Evolutionary conservation across 768 basidiomycete species (phyloP).

Genomic region (Chiua virens): DNA sequence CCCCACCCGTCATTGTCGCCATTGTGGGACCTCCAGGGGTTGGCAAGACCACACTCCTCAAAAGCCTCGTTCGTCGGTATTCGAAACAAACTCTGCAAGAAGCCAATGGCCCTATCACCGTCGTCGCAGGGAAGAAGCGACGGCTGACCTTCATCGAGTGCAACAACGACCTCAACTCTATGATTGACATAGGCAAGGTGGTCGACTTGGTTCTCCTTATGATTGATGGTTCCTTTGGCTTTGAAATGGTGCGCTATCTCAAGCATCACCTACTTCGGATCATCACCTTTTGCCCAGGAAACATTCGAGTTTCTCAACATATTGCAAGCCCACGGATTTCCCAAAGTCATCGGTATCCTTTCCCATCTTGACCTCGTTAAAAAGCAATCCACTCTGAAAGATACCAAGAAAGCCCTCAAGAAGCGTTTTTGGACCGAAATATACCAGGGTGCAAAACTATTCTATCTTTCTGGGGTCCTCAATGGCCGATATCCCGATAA

Average conservation of each 20-base stretch:
- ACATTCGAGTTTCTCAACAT: conserved; percentile 98
- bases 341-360: conserved; percentile 95
- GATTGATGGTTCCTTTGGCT: conserved; percentile 97
- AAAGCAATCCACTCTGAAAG: conserved; percentile 80
- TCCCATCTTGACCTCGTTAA: conserved; percentile 97
- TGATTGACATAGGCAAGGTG: conserved; percentile 97
- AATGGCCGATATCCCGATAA: conserved; percentile 97
- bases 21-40: conserved; percentile 97
- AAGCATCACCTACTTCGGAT: background rate
- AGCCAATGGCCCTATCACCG: conserved; percentile 90
- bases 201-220: conserved; percentile 95
- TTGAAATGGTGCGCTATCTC: conserved; percentile 84
- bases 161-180: conserved; percentile 95
- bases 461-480: conserved; percentile 94
- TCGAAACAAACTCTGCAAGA: conserved; percentile 93
- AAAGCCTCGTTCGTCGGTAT: conserved; percentile 86
- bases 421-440: conserved; percentile 99
- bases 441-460: conserved; percentile 97
- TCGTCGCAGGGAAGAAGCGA: conserved; percentile 90
- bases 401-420: conserved; percentile 92
- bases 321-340: conserved; percentile 95
- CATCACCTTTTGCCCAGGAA: conserved; percentile 57
- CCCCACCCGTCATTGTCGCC: conserved; percentile 92
- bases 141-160: conserved; percentile 97
- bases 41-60: conserved; percentile 92